Base-by-base conservation (phyloP, 345 rosid genomes). In the Rhodamnia rubescens region DNA sequence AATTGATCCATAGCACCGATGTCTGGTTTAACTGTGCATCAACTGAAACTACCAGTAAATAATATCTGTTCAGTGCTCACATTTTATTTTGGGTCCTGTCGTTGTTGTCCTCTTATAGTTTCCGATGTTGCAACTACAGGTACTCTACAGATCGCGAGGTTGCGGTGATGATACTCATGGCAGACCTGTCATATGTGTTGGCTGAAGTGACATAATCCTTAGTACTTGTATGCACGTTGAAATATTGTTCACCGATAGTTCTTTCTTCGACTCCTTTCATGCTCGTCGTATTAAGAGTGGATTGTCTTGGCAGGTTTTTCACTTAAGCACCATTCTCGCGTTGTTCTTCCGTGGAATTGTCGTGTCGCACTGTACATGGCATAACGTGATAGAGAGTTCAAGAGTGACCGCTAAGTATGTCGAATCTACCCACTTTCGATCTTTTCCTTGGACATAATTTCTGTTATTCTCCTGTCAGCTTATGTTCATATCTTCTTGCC, bases 121-220 rank as follows among this genome's bases (percentile, higher is more conserved):
- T 69, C 59, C 10, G 8, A 36, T 36, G 21, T 69, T 21, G 27
- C 32, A 74, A 53, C n/a, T 83, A 26, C 88, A 90, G 91, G 85
- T 92, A 90, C 88, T 87, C 92, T 24, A 92, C 90, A 8, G 91
- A 92, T 61, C 92, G 93, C 13, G 51, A 49, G 51, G 88, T 91
- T 64, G 91, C 92, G 21, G 87, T 90, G 7, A 92, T 89, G 91
- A 88, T 92, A 42, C 91, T 90, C 74, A 89, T 90, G 92, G 93
- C 91, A 74, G 90, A 90, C 51, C 88, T 92, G 64, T 92, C 93
- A 14, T 92, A 89, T 80, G 88, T 92, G 91, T 74, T 90, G 40
- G 90, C 91, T 26, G 90, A 92, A 86, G 92, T 90, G 85, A 89
- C 87, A 82, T 56, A 81, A 6, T 58, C 27, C 51, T 27, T 84